Base-by-base conservation (phyloP, 1,139 yeast genomes). In the Kurtzmaniella quercitrusa region DNA sequence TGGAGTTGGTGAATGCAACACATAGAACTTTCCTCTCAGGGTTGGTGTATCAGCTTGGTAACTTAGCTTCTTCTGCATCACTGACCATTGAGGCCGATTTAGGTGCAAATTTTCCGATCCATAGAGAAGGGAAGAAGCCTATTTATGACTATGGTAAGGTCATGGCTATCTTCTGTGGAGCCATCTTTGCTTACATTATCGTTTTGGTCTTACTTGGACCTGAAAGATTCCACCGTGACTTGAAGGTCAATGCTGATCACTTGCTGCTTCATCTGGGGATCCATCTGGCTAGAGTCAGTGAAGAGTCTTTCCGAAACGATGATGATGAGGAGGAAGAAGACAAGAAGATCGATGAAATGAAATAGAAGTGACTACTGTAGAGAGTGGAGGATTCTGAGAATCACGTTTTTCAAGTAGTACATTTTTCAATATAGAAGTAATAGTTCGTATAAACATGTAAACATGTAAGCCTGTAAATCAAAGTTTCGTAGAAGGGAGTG, bases 1-100 rank as follows among this genome's bases (percentile, higher is more conserved):
- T 66, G 36, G 73, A 68, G 46, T 60, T 68, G 50, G 68, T 66
- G 25, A 66, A 67, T 42, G 59, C 71, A 3, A 59, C 62, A 2
- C 63, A 65, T 49, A 56, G 72, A 46, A 58, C 73, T 1, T 62
- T 68, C 48, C 55, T 68, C 19, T 59, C 65, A 12, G 74, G 74
- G n/a, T 52, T 68, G 5, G 62, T 65, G 12, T 68, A 68, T 51
- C 74, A 68, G 48, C 56, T 68, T 44, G 74, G 73, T 48, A 68
- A 68, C 49, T 59, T 68, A 47, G 65, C 65, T 2, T 59, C 64
- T 36, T 62, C 69, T 18, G 73, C 73, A 2, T 60, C 68, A 14
- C 54, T 62, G 14, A 68, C 73, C 12, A 68, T 68, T 41, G 73
- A 68, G 54, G 62, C 71, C 6, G 50, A 57, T 33, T 48, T 68